These are phyloP conservation scores for Panicum miliaceum DNA, from an alignment of 176 grass and related monocot species.

Conservation along the genomic window DNA sequence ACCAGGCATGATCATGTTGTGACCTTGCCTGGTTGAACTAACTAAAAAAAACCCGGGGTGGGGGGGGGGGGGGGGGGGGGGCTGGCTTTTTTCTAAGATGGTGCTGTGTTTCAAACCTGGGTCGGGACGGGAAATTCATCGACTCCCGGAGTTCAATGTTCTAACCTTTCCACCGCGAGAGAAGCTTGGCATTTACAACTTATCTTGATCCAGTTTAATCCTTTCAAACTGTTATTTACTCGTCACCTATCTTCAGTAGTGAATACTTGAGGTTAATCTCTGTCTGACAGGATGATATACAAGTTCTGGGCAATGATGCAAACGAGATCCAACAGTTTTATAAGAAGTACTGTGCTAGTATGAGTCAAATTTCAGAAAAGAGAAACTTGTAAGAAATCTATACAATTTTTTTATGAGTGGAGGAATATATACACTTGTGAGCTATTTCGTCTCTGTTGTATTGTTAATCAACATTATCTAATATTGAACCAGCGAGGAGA, in stretches of 20 bases:
- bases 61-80: too few relatives aligned
- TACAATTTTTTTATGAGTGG: background rate
- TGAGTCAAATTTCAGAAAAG: conserved; percentile 40
- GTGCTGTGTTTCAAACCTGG: too few relatives aligned
- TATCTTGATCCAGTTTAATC: conserved; percentile 15
- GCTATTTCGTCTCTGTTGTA: conserved; percentile 17
- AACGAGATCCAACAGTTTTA: conserved; percentile 70
- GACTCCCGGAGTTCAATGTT: background rate
- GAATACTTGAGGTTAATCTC: conserved; percentile 31
- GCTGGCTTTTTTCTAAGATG: too few relatives aligned
- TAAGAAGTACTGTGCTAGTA: conserved; percentile 56
- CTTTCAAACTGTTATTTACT: background rate
- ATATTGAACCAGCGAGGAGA: conserved; percentile 58
- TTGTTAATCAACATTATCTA: conserved; percentile 30
- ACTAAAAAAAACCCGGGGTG: background rate
- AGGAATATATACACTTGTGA: conserved; percentile 29
- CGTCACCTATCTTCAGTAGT: conserved; percentile 13
- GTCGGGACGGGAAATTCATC: background rate
- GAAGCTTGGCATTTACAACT: background rate
- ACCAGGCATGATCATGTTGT: conserved; percentile 10
- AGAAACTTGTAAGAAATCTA: conserved; percentile 68
- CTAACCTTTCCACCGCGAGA: background rate
- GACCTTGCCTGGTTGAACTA: conserved; percentile 22
- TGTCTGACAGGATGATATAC: conserved; percentile 49
- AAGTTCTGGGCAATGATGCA: conserved; percentile 55